Conservation (phyloP, 495 filamentous ascomycete genomes). For the Cudoniella acicularis region DNA sequence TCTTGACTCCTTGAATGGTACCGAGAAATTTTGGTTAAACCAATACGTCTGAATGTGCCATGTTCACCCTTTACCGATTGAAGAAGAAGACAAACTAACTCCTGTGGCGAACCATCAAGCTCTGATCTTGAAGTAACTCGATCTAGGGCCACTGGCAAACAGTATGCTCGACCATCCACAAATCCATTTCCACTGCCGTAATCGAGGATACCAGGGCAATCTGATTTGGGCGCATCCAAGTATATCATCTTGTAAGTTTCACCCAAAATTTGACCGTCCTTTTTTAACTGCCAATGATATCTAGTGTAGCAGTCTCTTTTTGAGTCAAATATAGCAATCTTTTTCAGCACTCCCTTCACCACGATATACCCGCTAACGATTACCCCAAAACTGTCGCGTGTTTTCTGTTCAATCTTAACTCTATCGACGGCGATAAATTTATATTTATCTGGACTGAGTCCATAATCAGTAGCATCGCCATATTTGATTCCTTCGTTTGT, state of each 20-base stretch:
- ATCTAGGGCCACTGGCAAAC: neutral
- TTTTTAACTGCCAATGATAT: neutral
- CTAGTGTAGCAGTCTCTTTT: neutral
- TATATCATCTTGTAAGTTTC: neutral
- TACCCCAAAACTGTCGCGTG: neutral
- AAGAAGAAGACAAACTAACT: neutral
- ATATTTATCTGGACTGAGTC: neutral
- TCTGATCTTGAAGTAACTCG: neutral
- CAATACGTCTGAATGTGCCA: neutral
- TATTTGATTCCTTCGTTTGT: neutral
- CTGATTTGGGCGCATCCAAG: neutral
- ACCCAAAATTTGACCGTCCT: neutral
- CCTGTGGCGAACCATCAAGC: neutral
- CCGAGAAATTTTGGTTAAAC: neutral
- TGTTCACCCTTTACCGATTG: neutral
- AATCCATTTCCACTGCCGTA: neutral
- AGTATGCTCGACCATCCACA: neutral
- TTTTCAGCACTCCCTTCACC: neutral
- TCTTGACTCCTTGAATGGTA: neutral
- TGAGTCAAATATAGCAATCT: neutral
- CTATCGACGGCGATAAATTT: neutral
- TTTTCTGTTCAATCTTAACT: neutral
- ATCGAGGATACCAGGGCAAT: neutral
- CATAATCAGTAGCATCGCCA: neutral
- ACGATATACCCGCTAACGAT: neutral